A percentile compares a stretch with the other conserved stretches of the same genome.
Evolutionary conservation across 345 rosid species (phyloP).

Genomic region (Barbarea vulgaris): DNA sequence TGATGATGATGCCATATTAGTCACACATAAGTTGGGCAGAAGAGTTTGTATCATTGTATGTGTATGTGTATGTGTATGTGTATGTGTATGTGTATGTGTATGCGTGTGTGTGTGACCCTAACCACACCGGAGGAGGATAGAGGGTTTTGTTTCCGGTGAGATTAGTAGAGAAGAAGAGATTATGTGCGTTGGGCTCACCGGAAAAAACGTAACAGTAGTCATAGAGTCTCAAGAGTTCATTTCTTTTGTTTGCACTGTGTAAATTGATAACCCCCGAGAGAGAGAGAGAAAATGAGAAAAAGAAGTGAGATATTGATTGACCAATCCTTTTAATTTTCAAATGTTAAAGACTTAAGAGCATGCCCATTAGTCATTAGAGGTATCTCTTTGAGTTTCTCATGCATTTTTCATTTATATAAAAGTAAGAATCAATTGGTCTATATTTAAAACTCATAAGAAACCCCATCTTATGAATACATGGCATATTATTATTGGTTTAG

Average conservation of each 20-base stretch:
- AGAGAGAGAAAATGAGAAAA: constrained; percentile 16
- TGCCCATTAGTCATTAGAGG: background rate
- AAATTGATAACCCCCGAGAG: constrained; percentile 36
- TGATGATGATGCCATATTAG: constrained; percentile 37
- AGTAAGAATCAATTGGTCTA: too few species aligned
- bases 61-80: background rate
- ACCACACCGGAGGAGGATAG: constrained; percentile 21
- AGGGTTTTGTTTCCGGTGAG: constrained; percentile 31
- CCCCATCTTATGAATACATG: background rate
- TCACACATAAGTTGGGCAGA: constrained; percentile 2
- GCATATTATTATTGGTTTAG: background rate
- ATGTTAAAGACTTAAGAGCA: background rate
- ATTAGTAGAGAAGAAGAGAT: constrained; percentile 21
- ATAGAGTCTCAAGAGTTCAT: constrained; percentile 26
- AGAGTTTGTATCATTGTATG: constrained; percentile 31
- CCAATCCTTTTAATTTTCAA: background rate
- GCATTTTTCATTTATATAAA: background rate
- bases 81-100: constrained; percentile 4
- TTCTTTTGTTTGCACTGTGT: constrained; percentile 29
- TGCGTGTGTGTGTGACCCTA: constrained; percentile 5
- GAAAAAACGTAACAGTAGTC: constrained; percentile 32
- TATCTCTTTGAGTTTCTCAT: background rate
- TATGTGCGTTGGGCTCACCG: constrained; percentile 18
- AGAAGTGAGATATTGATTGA: constrained; percentile 20
- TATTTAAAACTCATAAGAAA: too few species aligned